Evolutionary conservation across 208 protist species (phyloP), one percentile per base, ranked within the genome.

Genomic region (Trypanosoma scelopori): DNA sequence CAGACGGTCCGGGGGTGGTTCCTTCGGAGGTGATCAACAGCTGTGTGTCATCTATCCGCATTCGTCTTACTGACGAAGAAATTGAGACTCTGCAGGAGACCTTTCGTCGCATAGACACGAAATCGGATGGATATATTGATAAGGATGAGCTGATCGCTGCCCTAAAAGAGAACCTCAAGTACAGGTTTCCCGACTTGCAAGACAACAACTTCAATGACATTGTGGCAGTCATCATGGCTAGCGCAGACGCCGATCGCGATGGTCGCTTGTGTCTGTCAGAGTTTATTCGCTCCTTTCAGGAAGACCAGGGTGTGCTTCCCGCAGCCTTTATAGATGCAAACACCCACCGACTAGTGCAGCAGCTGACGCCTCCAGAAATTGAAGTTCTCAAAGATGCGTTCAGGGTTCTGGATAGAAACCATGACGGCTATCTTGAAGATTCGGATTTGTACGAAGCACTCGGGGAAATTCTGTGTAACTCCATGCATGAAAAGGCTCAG

Each of bases 211-310:
- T 81, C 49, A 68, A 84, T 39, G 83, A 91, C 59, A 89, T 91
- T 58, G 78, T 92, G 13, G 66, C 73, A 5, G 85, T 92, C 43
- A 81, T 92, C 18, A 82, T 94, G 78, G 74, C 76, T 12, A 88
- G 72, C 64, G 88, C 88, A 45, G 88, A 94, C 63, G 46, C 68
- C 30, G 81, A 91, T 58, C 28, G 70, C 37, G 84, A 94, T 60
- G 88, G 88, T 13, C 68, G 78, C 1, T 74, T 94, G 4, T 91
- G 76, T 37, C 65, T 92, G 12, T 89, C 88, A 11, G 84, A 94
- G 73, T 94, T 94, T 55, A 92, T 94, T 55, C 88, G 88, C 43
- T 89, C 81, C 57, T 94, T 82, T 74, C 88, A 94, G 69, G 84
- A 94, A 62, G 88, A 94, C 48, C 88, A 94, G 35, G 85, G 85